phyloP scores from a whole-genome alignment of 2,329 filamentous ascomycete species.

The Colletotrichum tanaceti region DNA sequence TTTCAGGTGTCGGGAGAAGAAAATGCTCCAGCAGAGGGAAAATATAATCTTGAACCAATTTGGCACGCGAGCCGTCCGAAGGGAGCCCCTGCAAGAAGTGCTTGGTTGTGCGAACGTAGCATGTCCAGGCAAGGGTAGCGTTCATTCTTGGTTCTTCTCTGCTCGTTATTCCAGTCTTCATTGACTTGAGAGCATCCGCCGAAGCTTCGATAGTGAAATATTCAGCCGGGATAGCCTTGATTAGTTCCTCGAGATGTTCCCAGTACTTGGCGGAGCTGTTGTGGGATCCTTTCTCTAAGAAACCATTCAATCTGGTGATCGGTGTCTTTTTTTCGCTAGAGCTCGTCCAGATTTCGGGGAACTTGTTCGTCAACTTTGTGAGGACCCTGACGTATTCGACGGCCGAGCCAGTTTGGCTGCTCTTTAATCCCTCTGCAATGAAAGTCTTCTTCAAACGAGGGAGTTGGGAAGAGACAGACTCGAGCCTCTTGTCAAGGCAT shows the following conservation, averaged over 20 bases:
- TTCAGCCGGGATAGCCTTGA: constrained; percentile 68
- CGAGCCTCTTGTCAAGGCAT: constrained; percentile 60
- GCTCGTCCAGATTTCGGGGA: constrained; percentile 80
- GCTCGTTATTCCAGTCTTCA: constrained; percentile 76
- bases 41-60: constrained; percentile 61
- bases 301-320: constrained; percentile 70
- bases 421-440: constrained; percentile 78
- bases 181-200: constrained; percentile 71
- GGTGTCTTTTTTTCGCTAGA: constrained; percentile 65
- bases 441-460: constrained; percentile 68
- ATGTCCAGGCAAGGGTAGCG: constrained; percentile 76
- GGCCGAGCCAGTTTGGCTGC: constrained; percentile 79
- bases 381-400: constrained; percentile 77
- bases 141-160: constrained; percentile 81
- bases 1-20: constrained; percentile 59
- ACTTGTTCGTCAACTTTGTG: constrained; percentile 70
- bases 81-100: constrained; percentile 62
- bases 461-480: constrained; percentile 61
- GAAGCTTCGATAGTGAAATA: constrained; percentile 61
- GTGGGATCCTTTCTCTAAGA: constrained; percentile 87
- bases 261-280: constrained; percentile 79
- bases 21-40: constrained; percentile 68
- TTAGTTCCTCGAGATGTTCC: constrained; percentile 72
- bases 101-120: constrained; percentile 75
- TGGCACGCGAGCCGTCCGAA: constrained; percentile 56